Base-by-base conservation (phyloP, 2,329 filamentous ascomycete genomes). In the Colletotrichum agaves region DNA sequence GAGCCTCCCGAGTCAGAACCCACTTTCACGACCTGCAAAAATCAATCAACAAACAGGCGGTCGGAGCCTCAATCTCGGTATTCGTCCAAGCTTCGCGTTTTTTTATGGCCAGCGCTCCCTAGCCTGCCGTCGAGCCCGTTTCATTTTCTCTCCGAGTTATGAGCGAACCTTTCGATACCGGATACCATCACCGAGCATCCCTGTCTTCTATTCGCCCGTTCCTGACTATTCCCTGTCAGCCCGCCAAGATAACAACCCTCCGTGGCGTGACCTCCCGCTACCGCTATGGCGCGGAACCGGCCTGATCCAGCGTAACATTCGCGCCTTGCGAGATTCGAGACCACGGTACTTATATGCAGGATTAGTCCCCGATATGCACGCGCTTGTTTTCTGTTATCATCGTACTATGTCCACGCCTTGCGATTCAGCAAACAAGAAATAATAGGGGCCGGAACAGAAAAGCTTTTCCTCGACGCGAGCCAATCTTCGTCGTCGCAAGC, bases 1-100 rank as follows among this genome's bases (percentile, higher is more conserved):
- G 46, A 58, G 57, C 47, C 62, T 61, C 19, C 39, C 63, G 63
- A 62, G 43, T 66, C 65, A 68, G 60, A 59, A 55, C 35, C 65
- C 65, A 68, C 61, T 49, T 53, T 58, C 13, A 13, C 8, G 33
- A 3, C 21, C 39, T 41, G 13, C 55, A 49, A 59, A 59, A 23
- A 27, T 27, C 27, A 27, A 27, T 27, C 6, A 7, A 27, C 7
- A 44, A 59, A 49, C 41, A 44, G 23, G 53, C 61, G 65, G 52
- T 59, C 39, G 53, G 61, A 58, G 46, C 61, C 46, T 65, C 61
- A 49, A 64, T 60, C 31, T 58, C 63, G 59, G 63, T 8, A 67
- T 63, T 58, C 63, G 37, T 58, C 37, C 63, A 39, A 46, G 35
- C 27, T 52, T 52, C 57, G 41, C 59, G 31, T 13, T 21, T 15